Base-by-base conservation (phyloP, 2,329 filamentous ascomycete genomes). In the Tolypocladium nubicola region DNA sequence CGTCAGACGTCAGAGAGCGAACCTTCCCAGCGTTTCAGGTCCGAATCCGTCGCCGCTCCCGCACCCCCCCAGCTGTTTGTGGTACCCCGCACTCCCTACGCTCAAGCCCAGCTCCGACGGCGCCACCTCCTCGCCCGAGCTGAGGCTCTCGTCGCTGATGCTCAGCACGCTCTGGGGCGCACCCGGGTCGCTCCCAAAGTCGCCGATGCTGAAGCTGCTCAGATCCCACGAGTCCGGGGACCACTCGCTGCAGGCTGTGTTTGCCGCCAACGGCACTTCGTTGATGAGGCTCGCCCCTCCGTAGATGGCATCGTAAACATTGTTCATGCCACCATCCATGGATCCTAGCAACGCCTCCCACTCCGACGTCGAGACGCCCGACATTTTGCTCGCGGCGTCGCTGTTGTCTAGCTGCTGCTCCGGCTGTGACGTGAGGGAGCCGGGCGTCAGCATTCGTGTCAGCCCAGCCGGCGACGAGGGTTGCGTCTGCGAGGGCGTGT, bases 261-360 rank as follows among this genome's bases (percentile, higher is more conserved):
- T 64, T n/a, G 71, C 73, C 0, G 75, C 67, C 21, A 78, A 71
- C 13, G 78, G 71, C 26, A 78, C 74, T 39, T 77, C 73, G 38
- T 79, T 68, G 4, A 73, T 74, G 60, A 75, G 71, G 52, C 76
- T 77, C 11, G 80, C 79, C 0, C 87, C 87, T 41, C 88, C 88
- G 63, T 91, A 91, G 57, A 90, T 90, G 45, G 86, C 86, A 66
- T 90, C 87, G 70, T 90, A 94, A n/a, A 95, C 87, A 66, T 93
- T 95, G 56, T 86, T 83, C 62, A 87, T 81, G 0, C 89, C 89
- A 40, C 85, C 85, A 64, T 96, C 90, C 69, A 96, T 84, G 26
- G 86, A 87, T 4, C 87, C 86, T 2, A 96, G 79, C 0, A 96
- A 78, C 1, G 86, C 84, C 69, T 96, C 90, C 91, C 90, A 96